A percentile compares a stretch with the other conserved stretches of the same genome.
Evolutionary conservation across 805 yeast species (phyloP).

Genomic region (Zygoascus biomembranicola): DNA sequence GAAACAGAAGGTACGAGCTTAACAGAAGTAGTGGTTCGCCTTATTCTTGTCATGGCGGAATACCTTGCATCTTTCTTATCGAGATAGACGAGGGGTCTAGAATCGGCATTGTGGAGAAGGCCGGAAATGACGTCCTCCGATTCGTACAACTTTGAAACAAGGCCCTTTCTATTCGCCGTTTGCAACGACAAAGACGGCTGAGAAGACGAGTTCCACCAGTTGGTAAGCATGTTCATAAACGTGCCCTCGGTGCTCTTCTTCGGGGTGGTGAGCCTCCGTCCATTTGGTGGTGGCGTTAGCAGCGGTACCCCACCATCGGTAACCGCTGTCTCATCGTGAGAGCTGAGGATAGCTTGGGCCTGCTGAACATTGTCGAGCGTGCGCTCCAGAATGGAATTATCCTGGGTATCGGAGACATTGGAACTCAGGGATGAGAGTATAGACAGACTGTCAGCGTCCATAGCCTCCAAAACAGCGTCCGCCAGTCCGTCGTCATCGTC

Average conservation of each 20-base stretch:
- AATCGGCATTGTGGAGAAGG: not conserved
- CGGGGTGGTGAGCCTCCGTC: not conserved
- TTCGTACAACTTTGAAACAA: not conserved
- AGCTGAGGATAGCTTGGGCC: not conserved
- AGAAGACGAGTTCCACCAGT: not conserved
- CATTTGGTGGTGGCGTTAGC: not conserved
- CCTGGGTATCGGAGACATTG: not conserved
- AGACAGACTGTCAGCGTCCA: not conserved
- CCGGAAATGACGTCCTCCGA: not conserved
- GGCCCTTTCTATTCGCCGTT: not conserved
- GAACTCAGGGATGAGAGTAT: not conserved
- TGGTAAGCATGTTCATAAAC: not conserved
- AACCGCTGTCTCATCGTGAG: not conserved
- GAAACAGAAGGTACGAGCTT: not conserved
- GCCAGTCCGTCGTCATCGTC: conserved; percentile 8
- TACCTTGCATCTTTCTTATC: not conserved
- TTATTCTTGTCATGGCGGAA: not conserved
- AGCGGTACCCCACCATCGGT: not conserved
- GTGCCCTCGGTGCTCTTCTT: not conserved
- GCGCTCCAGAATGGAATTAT: not conserved
- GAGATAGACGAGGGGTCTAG: not conserved
- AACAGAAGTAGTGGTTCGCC: not conserved
- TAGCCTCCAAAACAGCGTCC: not conserved
- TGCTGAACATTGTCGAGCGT: not conserved
- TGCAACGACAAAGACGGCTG: not conserved